phyloP scores from a whole-genome alignment of 2,329 filamentous ascomycete species.

The Pseudovirgaria hyperparasitica region DNA sequence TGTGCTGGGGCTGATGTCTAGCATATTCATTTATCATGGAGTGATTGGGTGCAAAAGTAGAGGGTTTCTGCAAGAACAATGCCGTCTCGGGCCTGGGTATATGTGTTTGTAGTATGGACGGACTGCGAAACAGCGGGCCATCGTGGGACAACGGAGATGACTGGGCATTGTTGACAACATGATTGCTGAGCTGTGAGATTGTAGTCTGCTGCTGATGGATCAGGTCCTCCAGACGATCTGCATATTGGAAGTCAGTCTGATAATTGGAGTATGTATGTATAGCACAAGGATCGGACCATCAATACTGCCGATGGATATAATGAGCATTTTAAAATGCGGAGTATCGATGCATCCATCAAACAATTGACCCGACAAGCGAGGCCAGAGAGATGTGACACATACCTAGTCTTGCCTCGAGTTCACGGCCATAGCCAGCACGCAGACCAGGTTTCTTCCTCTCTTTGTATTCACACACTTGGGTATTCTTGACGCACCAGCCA shows the following conservation, averaged over 20 bases:
- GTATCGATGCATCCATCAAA: neutral
- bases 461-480: constrained; percentile 52
- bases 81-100: constrained; percentile 31
- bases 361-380: neutral
- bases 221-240: constrained; percentile 34
- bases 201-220: constrained; percentile 33
- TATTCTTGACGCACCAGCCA: constrained; percentile 58
- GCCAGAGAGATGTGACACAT: constrained; percentile 17
- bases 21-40: constrained; percentile 18
- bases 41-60: constrained; percentile 19
- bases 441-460: constrained; percentile 58
- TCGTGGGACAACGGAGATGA: constrained; percentile 22
- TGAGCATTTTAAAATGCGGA: neutral
- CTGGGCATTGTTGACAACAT: constrained; percentile 11
- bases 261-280: constrained; percentile 2
- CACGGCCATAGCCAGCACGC: constrained; percentile 46
- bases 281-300: neutral
- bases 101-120: constrained; percentile 26
- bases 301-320: constrained; percentile 1
- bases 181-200: constrained; percentile 29
- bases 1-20: constrained; percentile 25
- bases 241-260: constrained; percentile 2
- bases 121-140: constrained; percentile 19
- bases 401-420: constrained; percentile 47
- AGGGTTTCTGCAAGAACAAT: constrained; percentile 33